These are phyloP conservation scores for Annulohypoxylon nitens DNA, from an alignment of 495 filamentous ascomycete species.

Conservation along the genomic window DNA sequence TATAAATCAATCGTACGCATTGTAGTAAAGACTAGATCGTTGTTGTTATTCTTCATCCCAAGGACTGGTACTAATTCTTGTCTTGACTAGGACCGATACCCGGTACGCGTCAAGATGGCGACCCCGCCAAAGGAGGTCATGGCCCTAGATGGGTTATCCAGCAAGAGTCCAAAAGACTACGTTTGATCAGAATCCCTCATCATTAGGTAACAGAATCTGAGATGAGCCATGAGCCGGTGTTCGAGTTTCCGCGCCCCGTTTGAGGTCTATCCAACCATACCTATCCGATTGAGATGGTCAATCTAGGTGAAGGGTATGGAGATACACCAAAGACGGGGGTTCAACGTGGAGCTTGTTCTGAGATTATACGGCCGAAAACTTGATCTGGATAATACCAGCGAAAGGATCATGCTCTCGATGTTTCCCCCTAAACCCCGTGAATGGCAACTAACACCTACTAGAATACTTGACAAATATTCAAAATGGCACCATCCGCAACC, in stretches of 20 bases:
- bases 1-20: constrained; percentile 40
- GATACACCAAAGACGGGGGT: constrained; percentile 29
- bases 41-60: constrained; percentile 8
- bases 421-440: constrained; percentile 56
- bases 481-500: constrained; percentile 81
- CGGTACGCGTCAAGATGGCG: constrained; percentile 52
- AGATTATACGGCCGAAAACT: constrained; percentile 96
- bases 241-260: constrained; percentile 47
- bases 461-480: constrained; percentile 55
- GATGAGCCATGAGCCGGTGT: constrained; percentile 56
- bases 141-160: constrained; percentile 52
- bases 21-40: constrained; percentile 24
- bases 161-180: constrained; percentile 46
- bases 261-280: constrained; percentile 33
- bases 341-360: constrained; percentile 64
- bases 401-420: constrained; percentile 86
- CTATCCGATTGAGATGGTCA: not conserved
- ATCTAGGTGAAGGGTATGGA: constrained; percentile 30
- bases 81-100: constrained; percentile 46
- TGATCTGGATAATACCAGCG: constrained; percentile 99
- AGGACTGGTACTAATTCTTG: constrained; percentile 30
- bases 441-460: constrained; percentile 55
- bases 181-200: constrained; percentile 52
- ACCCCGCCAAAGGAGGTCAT: constrained; percentile 46
- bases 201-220: constrained; percentile 54